phyloP scores from a whole-genome alignment of 495 filamentous ascomycete genomes.

The Umbilicaria muhlenbergii region DNA sequence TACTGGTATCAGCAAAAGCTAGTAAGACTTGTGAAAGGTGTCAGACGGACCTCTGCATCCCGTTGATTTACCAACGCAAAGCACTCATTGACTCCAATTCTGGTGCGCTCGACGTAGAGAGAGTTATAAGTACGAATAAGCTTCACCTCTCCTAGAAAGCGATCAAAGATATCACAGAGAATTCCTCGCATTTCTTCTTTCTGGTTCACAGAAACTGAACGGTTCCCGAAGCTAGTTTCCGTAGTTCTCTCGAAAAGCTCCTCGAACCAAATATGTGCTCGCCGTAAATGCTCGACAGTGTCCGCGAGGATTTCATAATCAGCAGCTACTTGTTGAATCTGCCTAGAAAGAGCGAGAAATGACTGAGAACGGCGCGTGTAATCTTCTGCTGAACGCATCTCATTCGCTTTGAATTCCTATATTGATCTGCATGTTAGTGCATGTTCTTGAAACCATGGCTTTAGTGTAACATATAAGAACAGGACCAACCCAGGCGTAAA shows the following conservation, averaged over 20 bases:
- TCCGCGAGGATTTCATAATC: slow-evolving; percentile 4
- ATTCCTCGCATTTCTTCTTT: slow-evolving; percentile 1
- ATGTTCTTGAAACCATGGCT: not conserved
- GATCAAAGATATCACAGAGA: slow-evolving; percentile 2
- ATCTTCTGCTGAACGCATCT: slow-evolving; percentile 4
- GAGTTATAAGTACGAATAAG: slow-evolving; percentile 5
- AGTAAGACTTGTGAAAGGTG: not conserved
- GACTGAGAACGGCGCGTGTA: slow-evolving; percentile 2
- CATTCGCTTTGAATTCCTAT: slow-evolving; percentile 6
- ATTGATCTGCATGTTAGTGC: not conserved
- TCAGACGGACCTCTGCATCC: slow-evolving; percentile 5
- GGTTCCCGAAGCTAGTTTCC: not conserved
- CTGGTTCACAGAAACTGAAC: not conserved
- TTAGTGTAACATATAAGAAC: not conserved
- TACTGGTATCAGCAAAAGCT: not conserved
- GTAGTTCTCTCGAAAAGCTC: not conserved
- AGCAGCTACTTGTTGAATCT: slow-evolving; percentile 4
- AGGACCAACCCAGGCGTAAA: slow-evolving; percentile 2
- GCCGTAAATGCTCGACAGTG: slow-evolving; percentile 3
- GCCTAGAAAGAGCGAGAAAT: slow-evolving; percentile 2
- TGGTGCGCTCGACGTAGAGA: slow-evolving; percentile 3
- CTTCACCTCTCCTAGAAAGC: slow-evolving; percentile 4
- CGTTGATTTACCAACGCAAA: slow-evolving; percentile 9
- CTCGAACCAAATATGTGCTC: slow-evolving; percentile 2
- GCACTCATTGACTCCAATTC: slow-evolving; percentile 7